These are phyloP conservation scores for Podospora conica DNA, from an alignment of 495 filamentous ascomycete species.

Conservation along the genomic window DNA sequence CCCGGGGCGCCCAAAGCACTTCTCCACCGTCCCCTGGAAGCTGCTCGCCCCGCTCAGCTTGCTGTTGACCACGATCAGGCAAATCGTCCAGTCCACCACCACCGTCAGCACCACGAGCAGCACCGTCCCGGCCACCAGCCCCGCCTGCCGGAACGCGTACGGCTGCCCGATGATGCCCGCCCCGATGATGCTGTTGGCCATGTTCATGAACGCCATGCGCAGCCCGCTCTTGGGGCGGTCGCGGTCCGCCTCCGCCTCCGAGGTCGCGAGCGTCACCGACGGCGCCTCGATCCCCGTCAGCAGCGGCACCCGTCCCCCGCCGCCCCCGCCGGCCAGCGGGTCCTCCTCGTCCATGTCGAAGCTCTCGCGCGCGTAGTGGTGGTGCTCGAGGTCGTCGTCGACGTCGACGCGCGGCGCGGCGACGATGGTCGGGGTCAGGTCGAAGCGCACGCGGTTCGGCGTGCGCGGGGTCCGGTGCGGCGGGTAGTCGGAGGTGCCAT, in stretches of 20 bases:
- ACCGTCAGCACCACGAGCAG: slow-evolving; percentile 74
- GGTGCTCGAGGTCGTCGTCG: slow-evolving; percentile 17
- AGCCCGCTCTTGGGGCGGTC: slow-evolving; percentile 44
- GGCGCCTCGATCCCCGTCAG: slow-evolving; percentile 84
- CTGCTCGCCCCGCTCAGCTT: slow-evolving; percentile 87
- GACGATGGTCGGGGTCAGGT: slow-evolving; percentile 51
- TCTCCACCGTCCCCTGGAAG: slow-evolving; percentile 90
- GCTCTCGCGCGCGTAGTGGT: slow-evolving; percentile 37
- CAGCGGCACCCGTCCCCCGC: slow-evolving; percentile 53
- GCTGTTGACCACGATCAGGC: slow-evolving; percentile 90
- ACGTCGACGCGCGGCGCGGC: slow-evolving; percentile 17
- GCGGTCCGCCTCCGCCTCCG: slow-evolving; percentile 40
- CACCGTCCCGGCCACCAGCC: slow-evolving; percentile 69
- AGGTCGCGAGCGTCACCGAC: slow-evolving; percentile 69
- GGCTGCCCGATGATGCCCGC: slow-evolving; percentile 97
- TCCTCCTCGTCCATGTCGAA: slow-evolving; percentile 33
- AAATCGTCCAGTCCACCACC: slow-evolving; percentile 92
- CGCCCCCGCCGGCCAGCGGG: slow-evolving; percentile 3
- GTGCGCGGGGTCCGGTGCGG: slow-evolving; percentile 64
- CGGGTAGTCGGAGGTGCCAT: slow-evolving; percentile 13
- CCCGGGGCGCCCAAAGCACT: slow-evolving; percentile 83
- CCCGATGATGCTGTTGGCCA: slow-evolving; percentile 98
- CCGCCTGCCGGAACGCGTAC: slow-evolving; percentile 88
- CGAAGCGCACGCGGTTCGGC: slow-evolving; percentile 80
- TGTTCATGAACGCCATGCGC: slow-evolving; percentile 79